Evolutionary conservation across 1,284 basidiomycete genomes (phyloP).

Genomic region (Ganoderma multipileum): DNA sequence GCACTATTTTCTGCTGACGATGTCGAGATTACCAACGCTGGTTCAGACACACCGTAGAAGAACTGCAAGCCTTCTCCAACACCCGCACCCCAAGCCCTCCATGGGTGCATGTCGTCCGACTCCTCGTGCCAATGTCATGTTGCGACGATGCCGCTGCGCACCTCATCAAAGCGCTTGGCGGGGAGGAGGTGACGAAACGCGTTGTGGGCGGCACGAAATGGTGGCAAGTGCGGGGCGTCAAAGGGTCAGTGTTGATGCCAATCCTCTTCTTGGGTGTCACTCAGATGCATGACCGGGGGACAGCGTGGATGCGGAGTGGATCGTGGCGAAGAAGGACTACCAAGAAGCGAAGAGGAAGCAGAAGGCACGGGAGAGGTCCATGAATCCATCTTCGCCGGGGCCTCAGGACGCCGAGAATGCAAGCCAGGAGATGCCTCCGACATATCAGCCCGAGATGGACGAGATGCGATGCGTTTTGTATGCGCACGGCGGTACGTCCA

Average conservation of each 20-base stretch:
- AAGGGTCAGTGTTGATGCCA: constrained; percentile 56
- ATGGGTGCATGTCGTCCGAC: constrained; percentile 83
- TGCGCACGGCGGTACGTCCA: constrained; percentile 73
- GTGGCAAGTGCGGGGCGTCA: constrained; percentile 92
- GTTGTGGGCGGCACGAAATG: constrained; percentile 92
- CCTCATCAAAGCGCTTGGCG: constrained; percentile 86
- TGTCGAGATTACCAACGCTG: background rate
- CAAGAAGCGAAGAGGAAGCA: constrained; percentile 61
- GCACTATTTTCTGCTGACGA: background rate
- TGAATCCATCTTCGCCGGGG: constrained; percentile 10
- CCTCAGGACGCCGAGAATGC: constrained; percentile 31
- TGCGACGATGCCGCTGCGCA: constrained; percentile 83
- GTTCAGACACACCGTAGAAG: constrained; percentile 78
- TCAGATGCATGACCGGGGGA: background rate
- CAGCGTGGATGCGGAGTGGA: constrained; percentile 92
- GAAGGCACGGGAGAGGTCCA: constrained; percentile 52
- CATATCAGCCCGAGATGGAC: constrained; percentile 79
- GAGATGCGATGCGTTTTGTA: constrained; percentile 88
- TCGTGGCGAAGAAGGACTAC: constrained; percentile 80
- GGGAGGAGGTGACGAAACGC: constrained; percentile 75
- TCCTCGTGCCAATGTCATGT: constrained; percentile 76
- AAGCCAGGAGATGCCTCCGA: constrained; percentile 37
- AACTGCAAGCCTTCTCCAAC: constrained; percentile 87
- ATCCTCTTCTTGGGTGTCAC: background rate
- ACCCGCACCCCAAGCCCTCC: constrained; percentile 88